Evolutionary conservation across 2,329 filamentous ascomycete genomes (phyloP).

Genomic region (Alternaria arbusti): DNA sequence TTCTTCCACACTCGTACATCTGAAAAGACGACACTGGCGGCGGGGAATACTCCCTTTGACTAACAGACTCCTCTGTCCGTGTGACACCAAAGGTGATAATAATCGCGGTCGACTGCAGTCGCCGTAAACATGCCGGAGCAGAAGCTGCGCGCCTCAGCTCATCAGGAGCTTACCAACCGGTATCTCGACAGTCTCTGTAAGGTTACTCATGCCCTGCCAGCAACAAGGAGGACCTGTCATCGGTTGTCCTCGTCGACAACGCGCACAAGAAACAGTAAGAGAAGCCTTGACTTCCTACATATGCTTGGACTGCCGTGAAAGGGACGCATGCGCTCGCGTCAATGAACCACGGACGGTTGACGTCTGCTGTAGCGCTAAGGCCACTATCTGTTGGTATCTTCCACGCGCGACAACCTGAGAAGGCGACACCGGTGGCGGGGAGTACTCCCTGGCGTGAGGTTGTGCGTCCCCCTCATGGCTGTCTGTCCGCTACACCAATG

Average conservation of each 20-base stretch:
- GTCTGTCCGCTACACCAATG: slow-evolving; percentile 12
- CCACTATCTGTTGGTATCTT: slow-evolving; percentile 38
- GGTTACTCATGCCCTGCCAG: neutral
- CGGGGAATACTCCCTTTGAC: slow-evolving; percentile 15
- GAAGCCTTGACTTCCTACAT: slow-evolving; percentile 22
- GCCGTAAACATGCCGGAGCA: slow-evolving; percentile 9
- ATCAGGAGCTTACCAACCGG: slow-evolving; percentile 17
- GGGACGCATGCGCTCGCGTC: slow-evolving; percentile 27
- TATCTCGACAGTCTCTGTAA: neutral
- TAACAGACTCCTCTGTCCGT: slow-evolving; percentile 2
- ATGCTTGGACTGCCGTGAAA: slow-evolving; percentile 16
- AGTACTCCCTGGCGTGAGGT: slow-evolving; percentile 27
- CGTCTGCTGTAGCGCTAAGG: slow-evolving; percentile 30
- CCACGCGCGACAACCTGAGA: slow-evolving; percentile 31
- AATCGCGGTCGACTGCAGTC: neutral
- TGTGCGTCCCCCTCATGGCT: slow-evolving; percentile 17
- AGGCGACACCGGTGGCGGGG: slow-evolving; percentile 35
- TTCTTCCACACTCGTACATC: slow-evolving; percentile 21
- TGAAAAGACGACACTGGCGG: slow-evolving; percentile 25
- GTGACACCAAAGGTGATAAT: slow-evolving; percentile 3
- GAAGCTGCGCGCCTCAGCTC: slow-evolving; percentile 7
- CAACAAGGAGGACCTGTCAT: neutral
- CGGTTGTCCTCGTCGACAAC: neutral
- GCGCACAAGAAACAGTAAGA: slow-evolving; percentile 9
- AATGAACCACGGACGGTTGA: slow-evolving; percentile 31